Evolutionary conservation across 768 basidiomycete genomes (phyloP), one percentile per base, ranked within the genome.

Genomic region (Pholiota conissans): DNA sequence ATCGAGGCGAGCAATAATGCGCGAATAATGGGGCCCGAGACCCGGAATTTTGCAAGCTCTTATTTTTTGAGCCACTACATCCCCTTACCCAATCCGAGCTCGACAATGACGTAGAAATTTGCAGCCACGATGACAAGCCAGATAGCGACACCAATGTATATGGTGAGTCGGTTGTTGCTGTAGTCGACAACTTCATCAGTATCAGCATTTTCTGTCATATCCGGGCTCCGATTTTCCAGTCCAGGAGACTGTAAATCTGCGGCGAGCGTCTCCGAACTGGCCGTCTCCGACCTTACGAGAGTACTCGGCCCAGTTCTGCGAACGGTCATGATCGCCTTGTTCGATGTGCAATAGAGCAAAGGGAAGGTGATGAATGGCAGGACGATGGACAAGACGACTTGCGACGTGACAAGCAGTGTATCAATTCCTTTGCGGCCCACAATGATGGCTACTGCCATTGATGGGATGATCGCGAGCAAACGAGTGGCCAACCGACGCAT

Each of bases 301-400:
- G 73, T 47, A 11, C 55, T 58, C 6, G 49, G 22, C n/a, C 42
- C 30, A 4, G 5, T 74, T 76, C 61, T 86, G 75, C 72, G 79
- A 54, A 88, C 85, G 9, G 76, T 77, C 93, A 95, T 95, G 65
- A 93, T 77, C 8, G 76, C 69, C 58, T 83, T 83, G 6, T 81
- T 86, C 0, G 89, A 84, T 14, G 91, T 93, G 65, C 92, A 80
- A 65, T 78, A 92, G 50, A 95, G 74, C 54, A 93, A 79, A 0
- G 93, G 93, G 61, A 91, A 78, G n/a, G 86, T 81, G 73, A 95
- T 80, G 74, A 94, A 94, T 0, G 93, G 93, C 3, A 95, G 82
- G 8, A 91, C 83, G 68, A 96, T 80, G 26, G 89, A 87, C 27
- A 98, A 80, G 32, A 87, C 79, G 52, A 95, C 95, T 69, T 97